Evolutionary conservation across 192 early-diverging fungal genomes (phyloP).

Genomic region (Coemansia sp.): DNA sequence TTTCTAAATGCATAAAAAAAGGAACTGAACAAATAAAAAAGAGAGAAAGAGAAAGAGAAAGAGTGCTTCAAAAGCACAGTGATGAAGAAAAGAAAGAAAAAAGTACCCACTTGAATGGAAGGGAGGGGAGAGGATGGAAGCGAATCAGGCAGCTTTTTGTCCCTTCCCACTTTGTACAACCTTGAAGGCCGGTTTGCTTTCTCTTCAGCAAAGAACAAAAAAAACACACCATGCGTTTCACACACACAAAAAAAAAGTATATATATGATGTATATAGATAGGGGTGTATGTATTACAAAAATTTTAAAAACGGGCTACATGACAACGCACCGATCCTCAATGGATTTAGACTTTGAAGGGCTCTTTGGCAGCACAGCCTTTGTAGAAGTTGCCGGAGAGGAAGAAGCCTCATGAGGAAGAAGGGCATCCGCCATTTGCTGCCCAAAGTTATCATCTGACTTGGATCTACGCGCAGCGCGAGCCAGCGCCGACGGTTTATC

Average conservation of each 20-base stretch:
- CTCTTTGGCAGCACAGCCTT: not conserved
- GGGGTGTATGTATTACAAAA: too few species aligned
- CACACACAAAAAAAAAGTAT: too few species aligned
- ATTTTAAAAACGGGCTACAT: not conserved
- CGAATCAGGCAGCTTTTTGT: not conserved
- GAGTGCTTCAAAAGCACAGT: not conserved
- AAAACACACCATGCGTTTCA: too few species aligned
- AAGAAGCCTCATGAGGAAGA: too few species aligned
- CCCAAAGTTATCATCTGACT: too few species aligned
- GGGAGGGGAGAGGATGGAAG: not conserved
- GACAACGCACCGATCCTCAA: not conserved
- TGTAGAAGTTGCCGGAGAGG: too few species aligned
- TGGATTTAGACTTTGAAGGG: not conserved
- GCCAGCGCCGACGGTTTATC: too few species aligned
- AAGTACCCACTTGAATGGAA: not conserved
- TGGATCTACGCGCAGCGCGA: too few species aligned
- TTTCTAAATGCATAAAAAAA: constrained; percentile 7
- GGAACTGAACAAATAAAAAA: constrained; percentile 4
- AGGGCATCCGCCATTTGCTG: too few species aligned
- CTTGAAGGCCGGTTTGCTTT: not conserved
- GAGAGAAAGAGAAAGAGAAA: constrained; percentile 5
- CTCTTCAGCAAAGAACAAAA: not conserved
- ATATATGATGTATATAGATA: too few species aligned
- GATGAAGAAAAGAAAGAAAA: not conserved
- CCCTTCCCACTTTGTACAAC: not conserved